Percentiles rank a stretch among this genome's conserved stretches.
phyloP scores from a whole-genome alignment of 106 monocot genomes.

The Acorus gramineus region DNA sequence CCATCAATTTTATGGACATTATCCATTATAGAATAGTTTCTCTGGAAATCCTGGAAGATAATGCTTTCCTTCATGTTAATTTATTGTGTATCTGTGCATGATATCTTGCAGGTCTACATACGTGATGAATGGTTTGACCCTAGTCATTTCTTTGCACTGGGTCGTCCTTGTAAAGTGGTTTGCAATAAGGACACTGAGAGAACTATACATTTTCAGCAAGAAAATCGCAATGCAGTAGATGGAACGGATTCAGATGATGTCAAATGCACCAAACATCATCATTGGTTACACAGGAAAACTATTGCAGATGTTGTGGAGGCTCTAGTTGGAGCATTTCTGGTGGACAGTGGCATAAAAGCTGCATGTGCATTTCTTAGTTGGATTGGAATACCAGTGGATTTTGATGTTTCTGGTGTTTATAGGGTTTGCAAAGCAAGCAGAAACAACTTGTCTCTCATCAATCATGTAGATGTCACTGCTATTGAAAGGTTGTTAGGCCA shows the following conservation, averaged over 20 bases:
- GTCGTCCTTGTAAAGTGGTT: constrained; percentile 48
- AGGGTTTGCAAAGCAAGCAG: constrained; percentile 38
- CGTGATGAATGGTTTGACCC: constrained; percentile 68
- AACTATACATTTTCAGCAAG: constrained; percentile 20
- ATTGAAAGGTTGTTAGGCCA: constrained; percentile 63
- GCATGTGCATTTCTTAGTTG: constrained; percentile 78
- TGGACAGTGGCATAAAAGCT: constrained; percentile 78
- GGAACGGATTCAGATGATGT: constrained; percentile 8
- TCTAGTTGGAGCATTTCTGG: constrained; percentile 84
- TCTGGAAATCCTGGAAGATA: neutral
- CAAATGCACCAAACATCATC: constrained; percentile 67
- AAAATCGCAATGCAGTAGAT: constrained; percentile 9
- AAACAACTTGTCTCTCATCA: constrained; percentile 40
- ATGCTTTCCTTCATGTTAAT: constrained; percentile 1
- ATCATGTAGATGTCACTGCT: constrained; percentile 31
- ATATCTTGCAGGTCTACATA: constrained; percentile 63
- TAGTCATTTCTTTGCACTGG: constrained; percentile 64
- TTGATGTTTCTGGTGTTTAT: constrained; percentile 38
- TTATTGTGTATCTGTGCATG: neutral
- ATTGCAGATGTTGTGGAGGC: constrained; percentile 96
- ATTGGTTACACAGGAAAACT: constrained; percentile 67
- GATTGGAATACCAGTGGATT: constrained; percentile 71
- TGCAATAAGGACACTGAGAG: constrained; percentile 48
- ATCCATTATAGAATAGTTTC: neutral
- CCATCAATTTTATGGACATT: neutral